Conservation (phyloP, 495 filamentous ascomycete genomes). For the Viridothelium virens region DNA sequence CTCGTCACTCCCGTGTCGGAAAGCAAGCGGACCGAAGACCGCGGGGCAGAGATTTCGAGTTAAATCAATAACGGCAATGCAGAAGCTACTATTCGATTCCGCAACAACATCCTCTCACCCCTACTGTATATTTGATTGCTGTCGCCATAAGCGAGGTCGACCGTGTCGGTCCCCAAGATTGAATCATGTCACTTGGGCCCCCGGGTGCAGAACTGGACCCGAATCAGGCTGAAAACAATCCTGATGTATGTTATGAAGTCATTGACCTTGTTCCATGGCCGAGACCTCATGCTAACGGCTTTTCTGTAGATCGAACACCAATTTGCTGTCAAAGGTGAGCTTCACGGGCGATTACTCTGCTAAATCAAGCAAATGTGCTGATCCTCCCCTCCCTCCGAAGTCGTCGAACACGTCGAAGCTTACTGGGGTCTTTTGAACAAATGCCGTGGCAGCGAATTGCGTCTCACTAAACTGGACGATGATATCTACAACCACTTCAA, state of each 20-base stretch:
- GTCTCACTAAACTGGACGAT: slow-evolving; percentile 87
- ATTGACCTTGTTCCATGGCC: neutral
- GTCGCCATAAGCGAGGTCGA: no score
- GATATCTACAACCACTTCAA: slow-evolving; percentile 87
- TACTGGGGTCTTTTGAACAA: slow-evolving; percentile 96
- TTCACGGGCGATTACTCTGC: slow-evolving; percentile 8
- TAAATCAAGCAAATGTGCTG: neutral
- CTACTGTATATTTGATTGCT: no score
- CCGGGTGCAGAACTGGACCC: slow-evolving; percentile 47
- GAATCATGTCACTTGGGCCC: slow-evolving; percentile 30
- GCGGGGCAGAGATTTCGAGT: no score
- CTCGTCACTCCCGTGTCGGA: no score
- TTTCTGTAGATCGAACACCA: slow-evolving; percentile 86
- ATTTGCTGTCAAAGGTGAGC: slow-evolving; percentile 88
- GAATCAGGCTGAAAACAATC: slow-evolving; percentile 59
- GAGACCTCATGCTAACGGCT: neutral
- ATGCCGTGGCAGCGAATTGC: slow-evolving; percentile 72
- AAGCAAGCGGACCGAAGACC: no score
- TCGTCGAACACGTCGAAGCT: slow-evolving; percentile 88
- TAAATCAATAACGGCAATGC: no score
- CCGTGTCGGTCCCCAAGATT: neutral
- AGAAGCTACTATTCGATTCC: no score
- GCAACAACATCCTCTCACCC: no score
- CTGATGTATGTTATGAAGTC: slow-evolving; percentile 48
- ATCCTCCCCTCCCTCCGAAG: slow-evolving; percentile 35